Evolutionary conservation across 2,329 filamentous ascomycete species (phyloP), one percentile per base, ranked within the genome.

Genomic region (Fusarium nurragi): DNA sequence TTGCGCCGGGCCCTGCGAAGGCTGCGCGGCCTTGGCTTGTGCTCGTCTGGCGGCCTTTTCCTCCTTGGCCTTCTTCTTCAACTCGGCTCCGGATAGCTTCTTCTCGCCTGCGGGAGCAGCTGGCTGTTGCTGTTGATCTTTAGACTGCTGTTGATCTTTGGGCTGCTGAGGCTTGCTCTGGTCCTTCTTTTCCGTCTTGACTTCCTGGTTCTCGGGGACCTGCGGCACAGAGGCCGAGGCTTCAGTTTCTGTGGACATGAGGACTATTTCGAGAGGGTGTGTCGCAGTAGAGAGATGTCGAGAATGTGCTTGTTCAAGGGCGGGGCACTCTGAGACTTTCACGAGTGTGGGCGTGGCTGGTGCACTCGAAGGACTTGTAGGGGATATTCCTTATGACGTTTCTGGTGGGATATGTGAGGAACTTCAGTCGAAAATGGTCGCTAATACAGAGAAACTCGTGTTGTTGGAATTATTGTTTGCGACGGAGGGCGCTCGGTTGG

Each of bases 41-140:
- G 91, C 92, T 80, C 94, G 86, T 61, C 92, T 85, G 43, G 93
- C 93, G 49, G 91, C 90, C 80, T 97, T 98, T 76, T 97, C 94
- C 28, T 92, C 94, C 77, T 97, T 94, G 62, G 90, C 90, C 75
- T 88, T 89, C 72, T 94, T 94, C 80, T 98, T 98, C 73, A 97
- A 75, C 77, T 97, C 91, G 19, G 92, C 93, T 32, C 85, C 85
- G 3, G 90, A 88, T 28, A 91, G 80, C 75, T 92, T 91, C 70
- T 81, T 81, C 55, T 80, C 79, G 53, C 72, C 75, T 19, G 57
- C 43, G n/a, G 60, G 44, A 37, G 63, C 66, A 12, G 70, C 57
- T 52, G 41, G 26, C 41, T 45, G 53, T 54, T 69, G 57, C 46
- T 59, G 69, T 54, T 69, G 68, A 41, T 68, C 67, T 54, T 76